phyloP scores from a whole-genome alignment of 495 filamentous ascomycete species.

The Apodospora peruviana region DNA sequence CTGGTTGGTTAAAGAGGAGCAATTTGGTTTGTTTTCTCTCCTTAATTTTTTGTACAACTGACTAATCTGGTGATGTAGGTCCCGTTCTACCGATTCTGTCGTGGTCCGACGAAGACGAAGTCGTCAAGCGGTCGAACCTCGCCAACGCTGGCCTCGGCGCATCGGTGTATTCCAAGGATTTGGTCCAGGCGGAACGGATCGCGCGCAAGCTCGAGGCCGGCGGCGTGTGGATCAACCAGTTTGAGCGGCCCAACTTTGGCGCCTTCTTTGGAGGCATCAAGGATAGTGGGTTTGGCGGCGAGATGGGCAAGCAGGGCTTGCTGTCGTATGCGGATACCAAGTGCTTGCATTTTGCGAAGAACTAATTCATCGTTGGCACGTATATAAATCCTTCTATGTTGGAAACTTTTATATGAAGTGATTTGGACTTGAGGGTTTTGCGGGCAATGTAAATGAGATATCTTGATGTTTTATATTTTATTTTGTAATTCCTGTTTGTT shows the following conservation, averaged over 20 bases:
- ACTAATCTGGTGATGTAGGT: conserved; percentile 22
- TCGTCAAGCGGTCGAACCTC: conserved; percentile 51
- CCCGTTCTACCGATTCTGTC: conserved; percentile 53
- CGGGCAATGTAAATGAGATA: no score
- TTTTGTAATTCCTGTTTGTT: no score
- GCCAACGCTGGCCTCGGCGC: conserved; percentile 52
- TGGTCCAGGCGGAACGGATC: conserved; percentile 44
- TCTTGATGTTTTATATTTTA: no score
- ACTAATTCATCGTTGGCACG: no score
- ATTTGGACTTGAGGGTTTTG: no score
- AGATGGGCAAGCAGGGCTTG: conserved; percentile 55
- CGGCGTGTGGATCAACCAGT: conserved; percentile 54
- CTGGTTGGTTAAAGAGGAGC: conserved; percentile 42
- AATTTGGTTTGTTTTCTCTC: conserved; percentile 35
- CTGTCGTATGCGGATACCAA: conserved; percentile 57
- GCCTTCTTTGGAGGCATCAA: conserved; percentile 61
- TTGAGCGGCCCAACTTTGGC: conserved; percentile 43
- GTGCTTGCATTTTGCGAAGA: conserved; percentile 37
- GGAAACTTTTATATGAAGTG: no score
- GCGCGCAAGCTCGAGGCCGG: conserved; percentile 49
- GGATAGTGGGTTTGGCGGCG: conserved; percentile 60
- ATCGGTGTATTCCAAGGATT: conserved; percentile 50
- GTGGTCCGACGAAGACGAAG: conserved; percentile 55
- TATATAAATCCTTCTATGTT: no score
- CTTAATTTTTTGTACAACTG: no score